Base-by-base conservation (phyloP, 306 rosid genomes). In the Dryas octopetala region DNA sequence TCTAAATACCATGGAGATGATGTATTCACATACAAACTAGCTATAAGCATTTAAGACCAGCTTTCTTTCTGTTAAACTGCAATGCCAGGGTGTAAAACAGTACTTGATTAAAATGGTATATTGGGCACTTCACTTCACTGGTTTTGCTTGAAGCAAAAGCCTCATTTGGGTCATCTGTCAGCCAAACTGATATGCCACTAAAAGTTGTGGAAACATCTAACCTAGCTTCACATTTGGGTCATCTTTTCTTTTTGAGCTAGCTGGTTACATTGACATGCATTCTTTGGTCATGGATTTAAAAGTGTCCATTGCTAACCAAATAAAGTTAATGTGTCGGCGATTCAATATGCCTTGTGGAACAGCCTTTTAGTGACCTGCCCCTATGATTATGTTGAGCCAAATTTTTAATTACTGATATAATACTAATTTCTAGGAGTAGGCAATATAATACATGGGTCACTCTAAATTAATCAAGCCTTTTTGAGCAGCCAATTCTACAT, bases 1-100 rank as follows among this genome's bases (percentile, higher is more conserved):
- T 79, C 66, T 70, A 75, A 51, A 74, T 88, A 89, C 90, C 90
- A 90, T 89, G 83, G 73, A 67, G 45, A 83, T 85, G 89, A 87
- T 82, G 88, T 70, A 61, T 62, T 81, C 90, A 88, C 86, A 80
- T 83, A 86, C 84, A 72, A 66, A 73, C 1, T 60, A 68, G 81
- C 80, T 79, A 77, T 81, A 70, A 80, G 54, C 74, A 82, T 54
- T 77, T 53, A 57, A 76, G 70, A 83, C 80, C 80, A 82, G 86
- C 77, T 84, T 79, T 77, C 73, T 51, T 62, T 53, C 11, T 85
- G 57, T 66, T 45, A 62, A 77, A 80, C 38, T 84, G 89, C 82
- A 88, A 80, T 77, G 85, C 85, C 90, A 87, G 91, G 72, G 87
- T 85, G 81, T 91, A 70, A 82, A 32, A 32, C 76, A 60, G 79